A percentile compares a stretch with the other conserved stretches of the same genome.
phyloP scores from a whole-genome alignment of 352 stramenopile genomes.

The Thraustochytrium striatum region DNA sequence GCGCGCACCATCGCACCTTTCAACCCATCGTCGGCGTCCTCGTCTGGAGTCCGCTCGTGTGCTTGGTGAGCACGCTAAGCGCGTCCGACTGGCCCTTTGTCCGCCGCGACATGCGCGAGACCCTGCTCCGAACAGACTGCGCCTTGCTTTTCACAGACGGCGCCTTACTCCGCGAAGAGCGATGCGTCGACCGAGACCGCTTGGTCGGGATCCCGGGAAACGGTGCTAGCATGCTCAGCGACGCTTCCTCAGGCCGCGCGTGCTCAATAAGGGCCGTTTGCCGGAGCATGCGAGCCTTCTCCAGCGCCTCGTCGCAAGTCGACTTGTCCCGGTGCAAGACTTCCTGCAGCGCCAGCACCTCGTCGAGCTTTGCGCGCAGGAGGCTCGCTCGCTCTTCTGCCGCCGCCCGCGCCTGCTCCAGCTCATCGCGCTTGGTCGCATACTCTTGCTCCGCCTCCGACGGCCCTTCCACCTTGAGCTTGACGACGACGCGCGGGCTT shows the following conservation, averaged over 20 bases:
- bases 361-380: neutral
- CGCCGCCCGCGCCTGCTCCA: neutral
- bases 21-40: slow-evolving; percentile 7
- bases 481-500: neutral
- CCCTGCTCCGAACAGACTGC: slow-evolving; percentile 21
- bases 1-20: neutral
- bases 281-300: neutral
- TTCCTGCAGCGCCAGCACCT: neutral
- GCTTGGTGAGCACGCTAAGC: slow-evolving; percentile 7
- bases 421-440: neutral
- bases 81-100: neutral
- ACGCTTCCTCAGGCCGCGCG: neutral
- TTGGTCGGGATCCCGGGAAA: neutral
- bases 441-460: slow-evolving; percentile 25
- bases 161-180: slow-evolving; percentile 5
- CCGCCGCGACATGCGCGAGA: neutral
- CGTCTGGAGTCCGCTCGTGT: neutral
- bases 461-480: neutral
- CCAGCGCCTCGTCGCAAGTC: slow-evolving; percentile 15
- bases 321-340: slow-evolving; percentile 22
- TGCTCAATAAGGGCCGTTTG: slow-evolving; percentile 4
- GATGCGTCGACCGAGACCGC: neutral
- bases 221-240: neutral
- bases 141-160: no score
- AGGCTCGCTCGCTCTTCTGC: neutral